phyloP scores from a whole-genome alignment of 208 protist species.

The Leishmania arabica region DNA sequence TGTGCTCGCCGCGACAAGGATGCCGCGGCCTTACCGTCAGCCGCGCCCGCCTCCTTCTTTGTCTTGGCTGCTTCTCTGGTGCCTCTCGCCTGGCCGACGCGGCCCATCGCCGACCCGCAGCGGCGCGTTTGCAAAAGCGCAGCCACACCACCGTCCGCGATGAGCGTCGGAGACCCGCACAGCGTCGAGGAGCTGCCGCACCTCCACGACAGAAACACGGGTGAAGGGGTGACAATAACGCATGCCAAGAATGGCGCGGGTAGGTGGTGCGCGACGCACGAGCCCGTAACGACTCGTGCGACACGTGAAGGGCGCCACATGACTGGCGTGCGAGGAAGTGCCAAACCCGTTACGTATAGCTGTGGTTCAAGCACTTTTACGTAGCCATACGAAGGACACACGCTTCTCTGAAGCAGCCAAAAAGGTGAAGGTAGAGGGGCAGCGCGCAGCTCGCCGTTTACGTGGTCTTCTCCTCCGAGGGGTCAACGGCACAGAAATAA shows the following conservation, averaged over 20 bases:
- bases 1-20: neutral
- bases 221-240: neutral
- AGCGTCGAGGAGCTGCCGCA: neutral
- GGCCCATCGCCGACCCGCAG: neutral
- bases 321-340: neutral
- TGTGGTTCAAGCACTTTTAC: neutral
- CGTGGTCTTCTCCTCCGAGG: neutral
- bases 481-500: neutral
- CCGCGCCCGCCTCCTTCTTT: neutral
- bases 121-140: conserved; percentile 4
- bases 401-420: neutral
- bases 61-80: neutral
- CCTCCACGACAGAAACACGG: neutral
- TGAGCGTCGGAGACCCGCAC: neutral
- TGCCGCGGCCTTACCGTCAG: neutral
- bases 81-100: neutral
- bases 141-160: neutral
- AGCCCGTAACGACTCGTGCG: neutral
- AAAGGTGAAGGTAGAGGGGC: neutral
- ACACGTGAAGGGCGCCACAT: neutral
- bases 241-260: neutral
- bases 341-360: neutral
- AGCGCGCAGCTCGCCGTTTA: neutral
- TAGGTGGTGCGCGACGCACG: neutral
- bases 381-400: neutral